These are phyloP conservation scores for Dipteronia dyeriana DNA, from an alignment of 345 rosid species.

Conservation along the genomic window DNA sequence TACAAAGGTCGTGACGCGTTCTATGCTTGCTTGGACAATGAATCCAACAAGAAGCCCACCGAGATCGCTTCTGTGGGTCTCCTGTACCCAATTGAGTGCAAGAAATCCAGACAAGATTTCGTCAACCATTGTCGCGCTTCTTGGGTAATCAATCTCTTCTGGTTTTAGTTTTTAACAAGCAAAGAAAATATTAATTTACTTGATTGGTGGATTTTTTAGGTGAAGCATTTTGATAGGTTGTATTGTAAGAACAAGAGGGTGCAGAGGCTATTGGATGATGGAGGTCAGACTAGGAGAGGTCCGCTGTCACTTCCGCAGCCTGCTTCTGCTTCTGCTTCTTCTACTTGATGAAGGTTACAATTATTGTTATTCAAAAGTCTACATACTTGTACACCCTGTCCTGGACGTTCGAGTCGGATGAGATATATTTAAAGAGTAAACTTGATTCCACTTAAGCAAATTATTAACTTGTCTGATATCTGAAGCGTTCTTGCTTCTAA, in stretches of 20 bases:
- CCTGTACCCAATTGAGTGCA: conserved; percentile 68
- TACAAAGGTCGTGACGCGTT: conserved; percentile 88
- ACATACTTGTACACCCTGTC: neutral
- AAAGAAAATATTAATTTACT: too few species aligned
- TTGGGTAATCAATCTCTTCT: conserved; percentile 48
- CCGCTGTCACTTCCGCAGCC: conserved; percentile 80
- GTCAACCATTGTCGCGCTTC: conserved; percentile 66
- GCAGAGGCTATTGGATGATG: conserved; percentile 70
- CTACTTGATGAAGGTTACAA: neutral
- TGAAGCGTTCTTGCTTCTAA: neutral
- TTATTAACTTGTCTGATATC: neutral
- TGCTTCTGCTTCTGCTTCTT: conserved; percentile 38
- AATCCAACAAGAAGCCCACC: conserved; percentile 64
- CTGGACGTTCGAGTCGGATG: neutral
- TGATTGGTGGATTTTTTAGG: conserved; percentile 34
- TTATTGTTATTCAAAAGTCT: neutral
- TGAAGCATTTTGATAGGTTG: conserved; percentile 87
- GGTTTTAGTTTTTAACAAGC: too few species aligned
- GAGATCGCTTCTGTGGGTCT: conserved; percentile 83
- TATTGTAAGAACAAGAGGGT: conserved; percentile 71
- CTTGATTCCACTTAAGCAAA: neutral
- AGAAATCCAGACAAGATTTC: conserved; percentile 48
- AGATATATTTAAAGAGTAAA: neutral
- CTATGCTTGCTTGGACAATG: conserved; percentile 68
- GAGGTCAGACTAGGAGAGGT: conserved; percentile 64